These are phyloP conservation scores for Parascedosporium putredinis DNA, from an alignment of 2,329 filamentous ascomycete genomes.

Conservation along the genomic window DNA sequence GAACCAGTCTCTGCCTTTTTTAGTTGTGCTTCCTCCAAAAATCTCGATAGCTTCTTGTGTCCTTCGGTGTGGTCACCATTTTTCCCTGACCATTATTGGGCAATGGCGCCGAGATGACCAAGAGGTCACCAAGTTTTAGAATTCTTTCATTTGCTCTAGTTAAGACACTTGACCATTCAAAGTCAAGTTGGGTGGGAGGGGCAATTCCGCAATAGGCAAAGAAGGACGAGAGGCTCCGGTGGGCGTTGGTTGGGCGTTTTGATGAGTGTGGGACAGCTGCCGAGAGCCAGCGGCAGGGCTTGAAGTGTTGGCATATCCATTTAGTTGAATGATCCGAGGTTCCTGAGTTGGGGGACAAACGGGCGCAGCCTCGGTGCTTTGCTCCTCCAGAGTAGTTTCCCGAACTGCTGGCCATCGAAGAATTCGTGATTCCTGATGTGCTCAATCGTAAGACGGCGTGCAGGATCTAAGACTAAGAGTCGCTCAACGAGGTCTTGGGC, in stretches of 20 bases:
- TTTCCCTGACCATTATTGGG: conserved; percentile 65
- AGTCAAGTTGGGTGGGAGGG: conserved; percentile 91
- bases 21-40: conserved; percentile 87
- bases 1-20: conserved; percentile 88
- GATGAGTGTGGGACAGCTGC: conserved; percentile 4
- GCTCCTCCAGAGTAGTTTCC: conserved; percentile 74
- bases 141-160: conserved; percentile 89
- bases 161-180: conserved; percentile 95
- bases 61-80: conserved; percentile 49
- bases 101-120: conserved; percentile 70
- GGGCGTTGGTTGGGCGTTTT: conserved; percentile 10
- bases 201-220: conserved; percentile 84
- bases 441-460: conserved; percentile 76
- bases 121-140: conserved; percentile 81
- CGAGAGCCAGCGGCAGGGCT: conserved; percentile 6
- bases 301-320: conserved; percentile 31
- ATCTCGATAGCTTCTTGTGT: conserved; percentile 83
- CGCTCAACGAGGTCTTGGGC: conserved; percentile 86
- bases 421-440: conserved; percentile 96
- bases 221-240: conserved; percentile 52
- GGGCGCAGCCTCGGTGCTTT: conserved; percentile 81
- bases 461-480: conserved; percentile 78
- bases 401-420: conserved; percentile 79
- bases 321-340: conserved; percentile 63
- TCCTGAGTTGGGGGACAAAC: conserved; percentile 71